Conservation (phyloP, 2,329 filamentous ascomycete species). For the Fusarium decemcellulare region DNA sequence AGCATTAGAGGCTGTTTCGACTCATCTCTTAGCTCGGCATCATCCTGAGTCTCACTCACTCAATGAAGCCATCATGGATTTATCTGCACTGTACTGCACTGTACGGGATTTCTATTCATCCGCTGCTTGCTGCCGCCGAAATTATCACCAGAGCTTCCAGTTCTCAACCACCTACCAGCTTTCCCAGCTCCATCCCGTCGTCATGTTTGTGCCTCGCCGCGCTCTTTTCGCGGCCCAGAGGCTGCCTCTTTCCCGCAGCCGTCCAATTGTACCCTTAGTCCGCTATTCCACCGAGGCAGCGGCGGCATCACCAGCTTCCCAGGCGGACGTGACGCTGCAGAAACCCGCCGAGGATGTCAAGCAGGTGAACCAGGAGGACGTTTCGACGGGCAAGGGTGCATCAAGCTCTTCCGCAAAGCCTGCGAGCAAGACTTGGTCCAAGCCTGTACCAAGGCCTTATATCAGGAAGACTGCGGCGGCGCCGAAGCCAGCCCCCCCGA, state of each 20-base stretch:
- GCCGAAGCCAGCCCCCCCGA: constrained; percentile 14
- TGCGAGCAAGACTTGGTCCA: neutral
- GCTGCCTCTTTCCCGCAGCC: constrained; percentile 25
- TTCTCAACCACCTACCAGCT: neutral
- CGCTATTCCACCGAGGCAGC: constrained; percentile 44
- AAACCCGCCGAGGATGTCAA: constrained; percentile 31
- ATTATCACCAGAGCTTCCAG: constrained; percentile 22
- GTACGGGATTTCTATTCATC: constrained; percentile 38
- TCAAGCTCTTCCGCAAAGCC: constrained; percentile 1
- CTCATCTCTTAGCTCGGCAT: neutral
- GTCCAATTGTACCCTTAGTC: constrained; percentile 33
- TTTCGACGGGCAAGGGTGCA: constrained; percentile 1
- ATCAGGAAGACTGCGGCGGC: neutral
- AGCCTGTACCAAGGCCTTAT: constrained; percentile 1
- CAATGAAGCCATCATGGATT: constrained; percentile 31
- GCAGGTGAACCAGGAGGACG: constrained; percentile 30
- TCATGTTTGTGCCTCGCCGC: constrained; percentile 49
- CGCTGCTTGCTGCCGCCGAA: constrained; percentile 13
- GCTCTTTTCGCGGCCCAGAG: constrained; percentile 39
- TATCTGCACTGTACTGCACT: constrained; percentile 23
- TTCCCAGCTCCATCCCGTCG: neutral
- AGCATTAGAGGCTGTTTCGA: neutral
- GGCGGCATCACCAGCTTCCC: neutral
- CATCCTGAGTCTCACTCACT: neutral
- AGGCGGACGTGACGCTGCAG: constrained; percentile 23